Conservation (phyloP, 805 yeast species). For the Cyberlindnera japonica region DNA sequence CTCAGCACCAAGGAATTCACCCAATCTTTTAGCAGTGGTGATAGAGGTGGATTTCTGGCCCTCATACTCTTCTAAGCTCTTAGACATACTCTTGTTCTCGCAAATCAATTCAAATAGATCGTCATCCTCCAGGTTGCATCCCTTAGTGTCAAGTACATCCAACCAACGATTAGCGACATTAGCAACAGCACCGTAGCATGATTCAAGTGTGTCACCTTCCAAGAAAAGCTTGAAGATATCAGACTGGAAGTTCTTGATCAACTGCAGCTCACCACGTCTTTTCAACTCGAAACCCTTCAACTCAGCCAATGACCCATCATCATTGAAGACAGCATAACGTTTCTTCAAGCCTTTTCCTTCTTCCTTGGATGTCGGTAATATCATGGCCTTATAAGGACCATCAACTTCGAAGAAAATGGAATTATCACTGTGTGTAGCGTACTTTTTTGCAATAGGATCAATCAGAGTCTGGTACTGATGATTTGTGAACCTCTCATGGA, state of each 20-base stretch:
- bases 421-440: constrained; percentile 80
- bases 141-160: constrained; percentile 86
- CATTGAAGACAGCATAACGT: constrained; percentile 94
- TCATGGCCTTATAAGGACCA: constrained; percentile 98
- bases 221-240: constrained; percentile 89
- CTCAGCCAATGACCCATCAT: constrained; percentile 92
- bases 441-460: constrained; percentile 64
- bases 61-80: constrained; percentile 83
- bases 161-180: constrained; percentile 93
- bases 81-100: constrained; percentile 94
- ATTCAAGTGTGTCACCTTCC: constrained; percentile 75
- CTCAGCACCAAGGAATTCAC: constrained; percentile 92
- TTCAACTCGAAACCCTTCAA: constrained; percentile 95
- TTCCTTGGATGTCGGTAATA: constrained; percentile 93
- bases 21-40: constrained; percentile 89
- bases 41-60: constrained; percentile 91
- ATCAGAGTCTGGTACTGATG: constrained; percentile 87
- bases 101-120: constrained; percentile 93
- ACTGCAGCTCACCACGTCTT: constrained; percentile 91
- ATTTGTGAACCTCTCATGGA: constrained; percentile 87
- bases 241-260: constrained; percentile 91
- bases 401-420: constrained; percentile 97
- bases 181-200: constrained; percentile 87
- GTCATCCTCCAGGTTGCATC: constrained; percentile 84
- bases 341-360: constrained; percentile 96